Evolutionary conservation across 306 rosid genomes (phyloP).

Genomic region (Aeschynomene evenia): DNA sequence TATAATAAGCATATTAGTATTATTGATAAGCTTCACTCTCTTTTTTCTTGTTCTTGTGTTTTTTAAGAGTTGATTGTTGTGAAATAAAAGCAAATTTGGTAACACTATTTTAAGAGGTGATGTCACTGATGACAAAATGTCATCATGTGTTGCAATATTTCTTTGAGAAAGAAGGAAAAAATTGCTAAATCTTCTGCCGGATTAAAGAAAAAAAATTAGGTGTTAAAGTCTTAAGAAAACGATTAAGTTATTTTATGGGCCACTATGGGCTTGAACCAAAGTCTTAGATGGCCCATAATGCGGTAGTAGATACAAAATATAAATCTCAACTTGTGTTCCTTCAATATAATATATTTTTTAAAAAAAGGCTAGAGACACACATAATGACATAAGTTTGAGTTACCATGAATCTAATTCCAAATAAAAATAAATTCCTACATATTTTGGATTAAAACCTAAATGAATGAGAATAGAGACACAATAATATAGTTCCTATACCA

Average conservation of each 20-base stretch:
- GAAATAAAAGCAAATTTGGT: neutral
- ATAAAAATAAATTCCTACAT: too few species aligned
- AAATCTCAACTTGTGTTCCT: too few species aligned
- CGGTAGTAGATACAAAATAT: too few species aligned
- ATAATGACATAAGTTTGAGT: too few species aligned
- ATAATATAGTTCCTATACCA: too few species aligned
- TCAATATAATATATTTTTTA: too few species aligned
- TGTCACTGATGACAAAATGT: neutral
- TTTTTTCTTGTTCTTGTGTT: neutral
- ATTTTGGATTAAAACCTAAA: too few species aligned
- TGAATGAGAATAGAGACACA: too few species aligned
- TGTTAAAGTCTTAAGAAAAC: too few species aligned
- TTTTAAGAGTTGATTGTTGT: neutral
- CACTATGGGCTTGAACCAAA: neutral
- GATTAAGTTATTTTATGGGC: neutral
- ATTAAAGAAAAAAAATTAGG: neutral
- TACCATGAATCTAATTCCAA: too few species aligned
- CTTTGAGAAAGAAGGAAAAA: neutral
- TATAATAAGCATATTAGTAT: neutral
- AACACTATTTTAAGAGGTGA: neutral
- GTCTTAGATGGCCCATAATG: neutral
- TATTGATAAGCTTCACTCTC: neutral
- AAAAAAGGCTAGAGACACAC: too few species aligned
- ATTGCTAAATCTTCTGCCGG: neutral
- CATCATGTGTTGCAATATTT: neutral